Evolutionary conservation across 1,139 yeast genomes (phyloP).

Genomic region (Ashbya aceris): DNA sequence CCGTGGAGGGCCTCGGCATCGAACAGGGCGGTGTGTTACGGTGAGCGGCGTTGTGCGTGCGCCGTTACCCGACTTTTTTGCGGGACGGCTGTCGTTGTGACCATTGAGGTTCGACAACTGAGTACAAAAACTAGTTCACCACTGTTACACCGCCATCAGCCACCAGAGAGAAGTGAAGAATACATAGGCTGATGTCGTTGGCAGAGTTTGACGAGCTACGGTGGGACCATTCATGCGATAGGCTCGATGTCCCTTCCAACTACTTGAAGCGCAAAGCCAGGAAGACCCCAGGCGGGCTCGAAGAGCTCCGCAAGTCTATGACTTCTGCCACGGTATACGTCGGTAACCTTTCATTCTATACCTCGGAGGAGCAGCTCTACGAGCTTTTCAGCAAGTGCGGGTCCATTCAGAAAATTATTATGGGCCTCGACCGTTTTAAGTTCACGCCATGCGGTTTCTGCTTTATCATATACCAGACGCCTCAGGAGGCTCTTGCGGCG

Average conservation of each 20-base stretch:
- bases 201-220: constrained; percentile 35
- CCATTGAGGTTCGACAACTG: too few species aligned
- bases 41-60: too few species aligned
- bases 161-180: too few species aligned
- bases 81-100: too few species aligned
- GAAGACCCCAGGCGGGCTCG: constrained; percentile 36
- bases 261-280: constrained; percentile 71
- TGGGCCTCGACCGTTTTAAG: constrained; percentile 87
- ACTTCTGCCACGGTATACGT: constrained; percentile 72
- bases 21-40: too few species aligned
- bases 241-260: constrained; percentile 71
- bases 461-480: constrained; percentile 65
- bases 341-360: constrained; percentile 76
- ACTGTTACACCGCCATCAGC: too few species aligned
- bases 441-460: constrained; percentile 95
- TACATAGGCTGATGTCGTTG: constrained; percentile 23
- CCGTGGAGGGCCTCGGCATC: too few species aligned
- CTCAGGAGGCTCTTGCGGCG: constrained; percentile 67
- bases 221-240: constrained; percentile 44
- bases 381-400: constrained; percentile 82
- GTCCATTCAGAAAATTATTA: constrained; percentile 62
- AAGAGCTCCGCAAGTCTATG: constrained; percentile 54
- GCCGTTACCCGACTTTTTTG: too few species aligned
- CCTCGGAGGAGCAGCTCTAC: constrained; percentile 87
- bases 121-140: too few species aligned